Conservation (phyloP, 352 stramenopile genomes). For the Phytopythium mirpurense region DNA sequence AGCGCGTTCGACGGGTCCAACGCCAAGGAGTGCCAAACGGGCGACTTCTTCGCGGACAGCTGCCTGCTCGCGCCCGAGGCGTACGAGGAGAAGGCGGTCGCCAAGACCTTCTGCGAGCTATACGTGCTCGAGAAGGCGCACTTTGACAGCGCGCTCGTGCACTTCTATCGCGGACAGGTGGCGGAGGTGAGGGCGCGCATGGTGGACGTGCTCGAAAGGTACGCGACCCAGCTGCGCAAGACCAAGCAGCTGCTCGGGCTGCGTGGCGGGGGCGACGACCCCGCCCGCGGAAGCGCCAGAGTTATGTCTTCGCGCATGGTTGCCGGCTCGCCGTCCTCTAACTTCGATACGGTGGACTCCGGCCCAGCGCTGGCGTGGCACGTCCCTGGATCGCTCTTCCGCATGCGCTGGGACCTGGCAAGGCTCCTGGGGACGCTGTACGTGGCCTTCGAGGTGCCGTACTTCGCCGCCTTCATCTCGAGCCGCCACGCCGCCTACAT, state of each 20-base stretch:
- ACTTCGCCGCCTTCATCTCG: slow-evolving; percentile 58
- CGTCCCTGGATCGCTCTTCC: slow-evolving; percentile 45
- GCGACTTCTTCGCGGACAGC: slow-evolving; percentile 64
- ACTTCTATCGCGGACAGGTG: slow-evolving; percentile 45
- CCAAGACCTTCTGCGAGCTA: slow-evolving; percentile 81
- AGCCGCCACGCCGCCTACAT: slow-evolving; percentile 41
- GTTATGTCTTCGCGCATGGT: not conserved
- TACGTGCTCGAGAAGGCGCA: slow-evolving; percentile 61
- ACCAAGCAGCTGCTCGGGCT: slow-evolving; percentile 70
- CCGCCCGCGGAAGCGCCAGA: not conserved
- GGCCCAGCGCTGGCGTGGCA: slow-evolving; percentile 19
- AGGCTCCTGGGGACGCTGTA: slow-evolving; percentile 39
- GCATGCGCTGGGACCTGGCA: slow-evolving; percentile 43
- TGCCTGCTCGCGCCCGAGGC: slow-evolving; percentile 48
- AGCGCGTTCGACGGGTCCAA: slow-evolving; percentile 42
- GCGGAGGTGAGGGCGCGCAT: slow-evolving; percentile 27
- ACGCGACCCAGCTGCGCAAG: slow-evolving; percentile 61
- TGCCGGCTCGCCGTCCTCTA: slow-evolving; percentile 1
- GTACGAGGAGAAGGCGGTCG: slow-evolving; percentile 65
- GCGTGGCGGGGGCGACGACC: slow-evolving; percentile 18
- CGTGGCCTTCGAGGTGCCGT: slow-evolving; percentile 65
- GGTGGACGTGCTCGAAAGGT: slow-evolving; percentile 39
- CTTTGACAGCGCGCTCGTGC: slow-evolving; percentile 47
- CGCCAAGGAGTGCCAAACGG: slow-evolving; percentile 52
- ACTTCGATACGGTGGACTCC: slow-evolving; percentile 1